Percentiles rank a stretch among this genome's conserved stretches.
Evolutionary conservation across 208 protist species (phyloP).

Genomic region (Trypanosoma congolense): DNA sequence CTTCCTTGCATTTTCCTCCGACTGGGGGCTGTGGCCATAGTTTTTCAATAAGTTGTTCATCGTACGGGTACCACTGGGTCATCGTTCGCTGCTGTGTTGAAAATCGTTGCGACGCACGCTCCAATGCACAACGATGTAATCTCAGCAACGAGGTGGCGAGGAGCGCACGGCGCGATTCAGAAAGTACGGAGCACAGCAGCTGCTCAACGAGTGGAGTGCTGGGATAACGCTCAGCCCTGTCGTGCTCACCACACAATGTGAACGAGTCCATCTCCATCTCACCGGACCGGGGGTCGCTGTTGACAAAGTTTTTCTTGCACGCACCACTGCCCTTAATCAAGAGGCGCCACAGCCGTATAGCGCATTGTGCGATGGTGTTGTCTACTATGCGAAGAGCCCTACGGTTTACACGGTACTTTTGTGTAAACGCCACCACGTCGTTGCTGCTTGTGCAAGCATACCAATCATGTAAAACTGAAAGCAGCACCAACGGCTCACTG

Average conservation of each 20-base stretch:
- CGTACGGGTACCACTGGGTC: constrained; percentile 23
- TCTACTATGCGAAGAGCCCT: constrained; percentile 60
- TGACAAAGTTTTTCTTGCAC: constrained; percentile 10
- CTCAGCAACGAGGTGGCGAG: constrained; percentile 44
- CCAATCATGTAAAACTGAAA: constrained; percentile 52
- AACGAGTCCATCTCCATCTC: constrained; percentile 4
- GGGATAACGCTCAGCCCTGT: constrained; percentile 12
- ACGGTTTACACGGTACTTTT: constrained; percentile 31
- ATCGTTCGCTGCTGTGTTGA: constrained; percentile 7
- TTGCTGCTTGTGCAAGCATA: constrained; percentile 38
- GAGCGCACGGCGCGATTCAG: constrained; percentile 21
- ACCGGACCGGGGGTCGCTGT: not conserved
- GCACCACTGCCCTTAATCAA: constrained; percentile 9
- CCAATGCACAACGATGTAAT: constrained; percentile 40
- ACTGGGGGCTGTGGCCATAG: not conserved
- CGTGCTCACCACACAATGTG: constrained; percentile 30
- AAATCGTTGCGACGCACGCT: constrained; percentile 30
- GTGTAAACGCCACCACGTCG: constrained; percentile 21
- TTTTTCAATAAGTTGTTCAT: constrained; percentile 16
- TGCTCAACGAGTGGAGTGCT: constrained; percentile 5
- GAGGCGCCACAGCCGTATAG: constrained; percentile 39
- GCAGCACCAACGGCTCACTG: constrained; percentile 69
- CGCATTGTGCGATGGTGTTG: constrained; percentile 49
- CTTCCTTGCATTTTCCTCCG: not conserved
- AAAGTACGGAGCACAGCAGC: constrained; percentile 29